Base-by-base conservation (phyloP, 2,329 filamentous ascomycete species). In the Metarhizium humberi region DNA sequence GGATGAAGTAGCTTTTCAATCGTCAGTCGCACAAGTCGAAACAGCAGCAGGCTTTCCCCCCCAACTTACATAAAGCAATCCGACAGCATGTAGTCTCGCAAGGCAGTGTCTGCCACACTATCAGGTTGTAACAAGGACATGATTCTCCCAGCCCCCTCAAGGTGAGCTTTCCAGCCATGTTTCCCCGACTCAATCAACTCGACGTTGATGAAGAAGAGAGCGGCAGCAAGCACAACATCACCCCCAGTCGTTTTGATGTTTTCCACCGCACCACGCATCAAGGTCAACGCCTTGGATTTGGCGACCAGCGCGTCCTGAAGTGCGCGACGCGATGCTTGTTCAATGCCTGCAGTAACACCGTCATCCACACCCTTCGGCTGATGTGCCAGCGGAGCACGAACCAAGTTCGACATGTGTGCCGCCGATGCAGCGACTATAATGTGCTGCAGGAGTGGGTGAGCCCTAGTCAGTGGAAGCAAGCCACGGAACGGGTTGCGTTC, bases 121-220 rank as follows among this genome's bases (percentile, higher is more conserved):
- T 61, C 62, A 6, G 69, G 68, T 30, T 70, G 67, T 3, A 78
- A 61, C 11, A 73, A 62, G 20, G 68, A 66, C 66, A 78, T 74
- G 47, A 78, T 73, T 29, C 66, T 67, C 3, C 69, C 71, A 2
- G 75, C 75, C 2, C 74, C 76, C 52, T 77, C 70, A 25, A 78
- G 67, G 56, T 78, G 76, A 14, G 71, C 69, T 50, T 71, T 73
- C 75, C 75, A 78, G 13, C 72, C 73, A 42, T 75, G 70, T 59
- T 71, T 75, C 1, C 75, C 75, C 14, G 74, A 75, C 63, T 78
- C 75, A 52, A 78, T 75, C 50, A 78, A 66, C 64, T 79, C 74
- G 51, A 78, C 67, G 57, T 78, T 76, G 65, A 79, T 69, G 59
- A 78, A 73, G 62, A 78, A 78, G 18, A 78, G 66, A 3, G 75